Evolutionary conservation across 108 stramenopile genomes (phyloP).

Genomic region (Nitzschia sp.): DNA sequence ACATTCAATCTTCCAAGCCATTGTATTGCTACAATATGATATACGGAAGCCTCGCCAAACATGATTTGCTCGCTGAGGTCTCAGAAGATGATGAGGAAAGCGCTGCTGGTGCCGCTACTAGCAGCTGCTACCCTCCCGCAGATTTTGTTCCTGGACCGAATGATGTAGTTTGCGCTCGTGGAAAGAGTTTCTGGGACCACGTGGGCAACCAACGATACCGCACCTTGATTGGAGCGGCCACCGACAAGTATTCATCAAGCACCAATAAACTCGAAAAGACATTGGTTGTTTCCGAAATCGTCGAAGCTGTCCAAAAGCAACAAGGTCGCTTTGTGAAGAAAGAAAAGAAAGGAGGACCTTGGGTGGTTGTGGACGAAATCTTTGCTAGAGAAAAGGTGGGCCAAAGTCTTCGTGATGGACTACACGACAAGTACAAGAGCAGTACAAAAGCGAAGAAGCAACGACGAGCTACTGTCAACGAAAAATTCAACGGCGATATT

Average conservation of each 20-base stretch:
- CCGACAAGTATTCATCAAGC: constrained; percentile 10
- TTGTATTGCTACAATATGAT: constrained; percentile 1
- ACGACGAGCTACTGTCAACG: constrained; percentile 21
- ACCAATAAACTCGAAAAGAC: constrained; percentile 28
- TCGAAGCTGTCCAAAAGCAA: constrained; percentile 12
- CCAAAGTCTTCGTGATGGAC: constrained; percentile 44
- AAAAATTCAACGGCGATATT: constrained; percentile 24
- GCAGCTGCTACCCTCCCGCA: constrained; percentile 1
- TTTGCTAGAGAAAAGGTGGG: constrained; percentile 45
- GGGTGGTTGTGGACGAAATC: constrained; percentile 36
- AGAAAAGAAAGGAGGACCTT: constrained; percentile 19
- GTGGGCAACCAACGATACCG: constrained; percentile 32
- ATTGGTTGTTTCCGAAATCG: constrained; percentile 31
- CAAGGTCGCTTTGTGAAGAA: constrained; percentile 30
- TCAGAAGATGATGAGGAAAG: constrained; percentile 15
- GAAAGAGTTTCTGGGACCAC: constrained; percentile 27
- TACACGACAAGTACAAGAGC: constrained; percentile 38
- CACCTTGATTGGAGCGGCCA: constrained; percentile 4
- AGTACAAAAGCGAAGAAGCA: constrained; percentile 42
- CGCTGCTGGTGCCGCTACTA: background rate
- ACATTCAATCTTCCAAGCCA: too few relatives aligned
- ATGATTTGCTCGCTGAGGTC: background rate
- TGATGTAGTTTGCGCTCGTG: constrained; percentile 39
- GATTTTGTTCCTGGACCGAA: constrained; percentile 5
- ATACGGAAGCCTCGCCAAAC: background rate